These are phyloP conservation scores for Cladorrhinum sp. DNA, from an alignment of 2,329 filamentous ascomycete species.

Conservation along the genomic window DNA sequence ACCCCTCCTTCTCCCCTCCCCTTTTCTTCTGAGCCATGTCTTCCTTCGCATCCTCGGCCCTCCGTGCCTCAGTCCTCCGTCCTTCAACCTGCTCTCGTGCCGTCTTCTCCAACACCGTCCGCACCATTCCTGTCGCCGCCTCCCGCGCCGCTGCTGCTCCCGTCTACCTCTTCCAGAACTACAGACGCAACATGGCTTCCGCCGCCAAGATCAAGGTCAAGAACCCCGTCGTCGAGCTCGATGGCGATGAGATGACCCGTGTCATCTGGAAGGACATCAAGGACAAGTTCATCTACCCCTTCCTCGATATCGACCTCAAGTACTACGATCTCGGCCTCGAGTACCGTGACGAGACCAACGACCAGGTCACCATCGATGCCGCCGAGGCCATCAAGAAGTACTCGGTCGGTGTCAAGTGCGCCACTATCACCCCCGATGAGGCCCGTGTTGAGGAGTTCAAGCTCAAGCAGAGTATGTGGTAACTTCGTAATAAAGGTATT, in stretches of 20 bases:
- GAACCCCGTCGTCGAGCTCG: constrained; percentile 97
- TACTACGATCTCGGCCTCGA: constrained; percentile 93
- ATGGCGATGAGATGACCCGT: constrained; percentile 94
- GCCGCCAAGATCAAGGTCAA: constrained; percentile 95
- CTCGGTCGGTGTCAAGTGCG: constrained; percentile 97
- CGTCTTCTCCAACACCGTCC: constrained; percentile 16
- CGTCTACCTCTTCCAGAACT: constrained; percentile 35
- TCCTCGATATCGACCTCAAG: constrained; percentile 96
- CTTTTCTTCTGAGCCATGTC: constrained; percentile 28
- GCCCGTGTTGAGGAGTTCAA: constrained; percentile 96
- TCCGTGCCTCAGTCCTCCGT: constrained; percentile 26
- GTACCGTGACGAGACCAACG: constrained; percentile 94
- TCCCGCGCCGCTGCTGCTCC: constrained; percentile 24
- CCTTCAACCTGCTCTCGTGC: constrained; percentile 23
- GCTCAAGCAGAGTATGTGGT: constrained; percentile 83
- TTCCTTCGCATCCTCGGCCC: constrained; percentile 22
- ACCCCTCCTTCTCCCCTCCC: constrained; percentile 8
- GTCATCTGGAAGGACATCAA: constrained; percentile 99
- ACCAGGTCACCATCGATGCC: constrained; percentile 91
- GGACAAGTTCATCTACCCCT: constrained; percentile 96
- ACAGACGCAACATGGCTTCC: constrained; percentile 51
- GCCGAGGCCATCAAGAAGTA: constrained; percentile 99
- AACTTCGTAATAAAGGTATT: too few relatives aligned
- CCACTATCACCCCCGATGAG: constrained; percentile 98
- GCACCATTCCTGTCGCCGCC: constrained; percentile 11